phyloP scores from a whole-genome alignment of 495 filamentous ascomycete species.

The Hypoxylon fuscum region DNA sequence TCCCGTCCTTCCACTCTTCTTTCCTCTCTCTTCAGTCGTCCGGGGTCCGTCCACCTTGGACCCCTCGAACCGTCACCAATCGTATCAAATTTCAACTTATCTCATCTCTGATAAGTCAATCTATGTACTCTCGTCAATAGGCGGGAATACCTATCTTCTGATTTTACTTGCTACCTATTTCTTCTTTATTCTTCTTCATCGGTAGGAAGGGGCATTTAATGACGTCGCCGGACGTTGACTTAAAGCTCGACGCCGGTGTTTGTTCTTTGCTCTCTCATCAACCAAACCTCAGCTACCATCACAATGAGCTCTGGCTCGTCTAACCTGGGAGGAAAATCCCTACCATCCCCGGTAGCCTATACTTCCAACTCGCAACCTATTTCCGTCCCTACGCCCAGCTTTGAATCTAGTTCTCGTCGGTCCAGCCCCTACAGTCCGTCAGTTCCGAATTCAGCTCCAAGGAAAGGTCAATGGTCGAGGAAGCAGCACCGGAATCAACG shows the following conservation, averaged over 20 bases:
- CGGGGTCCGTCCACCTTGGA: constrained; percentile 37
- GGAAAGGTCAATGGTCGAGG: constrained; percentile 78
- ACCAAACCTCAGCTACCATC: constrained; percentile 27
- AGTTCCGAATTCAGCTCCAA: constrained; percentile 58
- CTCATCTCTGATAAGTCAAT: constrained; percentile 6
- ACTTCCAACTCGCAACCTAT: constrained; percentile 39
- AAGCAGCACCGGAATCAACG: constrained; percentile 74
- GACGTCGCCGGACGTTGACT: constrained; percentile 26
- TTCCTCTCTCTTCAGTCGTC: constrained; percentile 19
- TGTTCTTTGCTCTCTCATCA: constrained; percentile 10
- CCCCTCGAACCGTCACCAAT: constrained; percentile 29
- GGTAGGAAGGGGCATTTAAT: constrained; percentile 6
- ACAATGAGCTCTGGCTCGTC: constrained; percentile 58
- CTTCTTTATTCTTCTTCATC: constrained; percentile 9
- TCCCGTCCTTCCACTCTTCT: constrained; percentile 27
- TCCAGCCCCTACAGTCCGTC: constrained; percentile 68
- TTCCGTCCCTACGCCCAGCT: constrained; percentile 46
- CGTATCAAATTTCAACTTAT: no score
- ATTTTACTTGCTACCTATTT: constrained; percentile 5
- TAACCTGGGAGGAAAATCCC: constrained; percentile 54
- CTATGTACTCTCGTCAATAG: no score
- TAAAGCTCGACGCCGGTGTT: constrained; percentile 5
- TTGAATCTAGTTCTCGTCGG: constrained; percentile 66
- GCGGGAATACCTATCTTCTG: neutral
- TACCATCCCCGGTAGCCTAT: constrained; percentile 43